These are phyloP conservation scores for Trichosanthes cucumerina DNA, from an alignment of 306 rosid species.

Conservation along the genomic window DNA sequence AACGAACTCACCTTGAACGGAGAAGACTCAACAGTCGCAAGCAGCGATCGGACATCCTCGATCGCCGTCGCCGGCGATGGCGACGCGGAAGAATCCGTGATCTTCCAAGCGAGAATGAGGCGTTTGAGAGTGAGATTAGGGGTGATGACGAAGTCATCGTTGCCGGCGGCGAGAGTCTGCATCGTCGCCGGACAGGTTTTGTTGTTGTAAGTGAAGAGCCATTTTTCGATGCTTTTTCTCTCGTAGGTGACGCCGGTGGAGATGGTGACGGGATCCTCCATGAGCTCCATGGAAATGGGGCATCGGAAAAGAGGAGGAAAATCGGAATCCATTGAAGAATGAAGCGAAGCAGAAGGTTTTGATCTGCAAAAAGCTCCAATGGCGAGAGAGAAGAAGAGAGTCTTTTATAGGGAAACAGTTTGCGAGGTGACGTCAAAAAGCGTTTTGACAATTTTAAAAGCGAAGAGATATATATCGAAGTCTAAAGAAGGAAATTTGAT, in stretches of 20 bases:
- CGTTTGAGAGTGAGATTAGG: conserved; percentile 46
- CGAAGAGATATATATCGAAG: background rate
- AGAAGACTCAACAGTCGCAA: conserved; percentile 28
- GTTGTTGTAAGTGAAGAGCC: conserved; percentile 46
- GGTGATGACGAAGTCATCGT: conserved; percentile 15
- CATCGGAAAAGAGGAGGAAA: conserved; percentile 33
- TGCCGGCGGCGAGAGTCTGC: conserved; percentile 14
- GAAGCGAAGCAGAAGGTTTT: background rate
- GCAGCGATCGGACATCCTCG: conserved; percentile 20
- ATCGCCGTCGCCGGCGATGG: background rate
- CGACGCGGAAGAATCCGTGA: background rate
- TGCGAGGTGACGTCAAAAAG: background rate
- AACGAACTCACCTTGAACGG: conserved; percentile 42
- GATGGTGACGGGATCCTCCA: conserved; percentile 42
- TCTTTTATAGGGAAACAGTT: background rate
- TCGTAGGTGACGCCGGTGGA: conserved; percentile 46
- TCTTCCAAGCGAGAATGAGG: conserved; percentile 36
- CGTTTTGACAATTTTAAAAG: background rate
- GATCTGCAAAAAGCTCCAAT: background rate
- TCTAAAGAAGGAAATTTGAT: background rate
- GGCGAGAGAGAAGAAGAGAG: background rate
- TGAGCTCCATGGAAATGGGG: conserved; percentile 45
- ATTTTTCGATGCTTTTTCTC: conserved; percentile 35
- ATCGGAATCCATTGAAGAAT: conserved; percentile 20
- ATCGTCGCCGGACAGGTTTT: conserved; percentile 47